A percentile compares a stretch with the other conserved stretches of the same genome.
phyloP scores from a whole-genome alignment of 805 yeast genomes.

The Wickerhamiella parazyma region DNA sequence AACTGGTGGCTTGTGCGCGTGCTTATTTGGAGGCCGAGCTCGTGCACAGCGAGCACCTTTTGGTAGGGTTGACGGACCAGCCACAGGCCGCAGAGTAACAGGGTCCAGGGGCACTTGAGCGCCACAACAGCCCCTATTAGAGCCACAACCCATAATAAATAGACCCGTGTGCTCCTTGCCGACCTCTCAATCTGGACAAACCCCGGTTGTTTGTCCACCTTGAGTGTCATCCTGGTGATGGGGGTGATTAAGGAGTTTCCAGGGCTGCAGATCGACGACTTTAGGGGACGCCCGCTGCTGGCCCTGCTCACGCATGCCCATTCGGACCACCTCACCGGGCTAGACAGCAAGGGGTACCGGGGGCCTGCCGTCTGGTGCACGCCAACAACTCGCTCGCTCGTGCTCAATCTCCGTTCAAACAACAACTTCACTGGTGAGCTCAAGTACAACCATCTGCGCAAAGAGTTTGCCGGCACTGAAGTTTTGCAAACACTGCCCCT shows the following conservation, averaged over 20 bases:
- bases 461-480: conserved; percentile 17
- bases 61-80: conserved; percentile 19
- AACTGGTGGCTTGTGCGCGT: conserved; percentile 25
- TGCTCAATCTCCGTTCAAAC: conserved; percentile 16
- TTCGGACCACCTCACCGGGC: conserved; percentile 40
- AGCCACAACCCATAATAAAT: neutral
- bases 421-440: conserved; percentile 14
- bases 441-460: conserved; percentile 18
- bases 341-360: conserved; percentile 27
- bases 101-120: neutral
- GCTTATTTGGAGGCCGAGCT: conserved; percentile 36
- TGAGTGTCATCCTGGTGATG: neutral
- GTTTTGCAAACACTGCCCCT: conserved; percentile 14
- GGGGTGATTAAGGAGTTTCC: conserved; percentile 34
- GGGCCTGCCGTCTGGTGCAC: conserved; percentile 37
- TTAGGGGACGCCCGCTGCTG: conserved; percentile 18
- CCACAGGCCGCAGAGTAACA: neutral
- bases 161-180: neutral
- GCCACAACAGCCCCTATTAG: neutral
- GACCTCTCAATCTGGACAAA: neutral
- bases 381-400: conserved; percentile 26
- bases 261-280: conserved; percentile 30
- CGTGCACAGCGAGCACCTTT: conserved; percentile 31
- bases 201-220: neutral
- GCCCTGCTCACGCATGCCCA: conserved; percentile 40